Evolutionary conservation across 371 early-diverging fungal genomes (phyloP).

Genomic region (Syncephalis plumigaleata): DNA sequence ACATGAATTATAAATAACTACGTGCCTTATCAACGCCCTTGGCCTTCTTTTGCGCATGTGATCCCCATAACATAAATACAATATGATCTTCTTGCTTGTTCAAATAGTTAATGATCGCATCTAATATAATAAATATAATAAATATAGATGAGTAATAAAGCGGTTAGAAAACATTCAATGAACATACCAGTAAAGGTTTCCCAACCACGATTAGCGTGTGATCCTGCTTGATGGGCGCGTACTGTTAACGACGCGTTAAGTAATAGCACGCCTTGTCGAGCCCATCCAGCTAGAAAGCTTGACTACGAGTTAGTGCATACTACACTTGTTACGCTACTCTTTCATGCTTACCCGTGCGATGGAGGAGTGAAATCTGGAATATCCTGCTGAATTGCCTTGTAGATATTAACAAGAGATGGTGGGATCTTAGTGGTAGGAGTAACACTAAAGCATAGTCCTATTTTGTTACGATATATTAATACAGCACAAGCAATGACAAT

Average conservation of each 20-base stretch:
- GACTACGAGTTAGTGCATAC: constrained; percentile 5
- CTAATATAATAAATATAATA: constrained; percentile 10
- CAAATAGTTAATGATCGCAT: constrained; percentile 61
- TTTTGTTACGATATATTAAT: not conserved
- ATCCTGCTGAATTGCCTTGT: constrained; percentile 58
- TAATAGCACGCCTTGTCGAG: constrained; percentile 85
- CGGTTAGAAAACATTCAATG: not conserved
- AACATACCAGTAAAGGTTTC: constrained; percentile 59
- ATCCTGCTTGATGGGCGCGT: constrained; percentile 58
- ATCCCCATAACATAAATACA: constrained; percentile 98
- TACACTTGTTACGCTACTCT: not conserved
- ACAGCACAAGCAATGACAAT: too few species aligned
- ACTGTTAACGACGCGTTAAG: constrained; percentile 93
- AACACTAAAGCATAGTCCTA: constrained; percentile 69
- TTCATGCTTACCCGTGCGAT: constrained; percentile 26
- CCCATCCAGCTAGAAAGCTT: constrained; percentile 66
- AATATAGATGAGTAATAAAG: not conserved
- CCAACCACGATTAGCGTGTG: constrained; percentile 89
- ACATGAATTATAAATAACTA: constrained; percentile 9
- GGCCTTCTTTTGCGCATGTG: constrained; percentile 65
- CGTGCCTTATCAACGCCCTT: constrained; percentile 30
- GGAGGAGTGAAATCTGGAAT: constrained; percentile 41
- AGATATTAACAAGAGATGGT: constrained; percentile 91
- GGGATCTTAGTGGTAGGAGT: constrained; percentile 54
- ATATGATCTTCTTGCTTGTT: constrained; percentile 38